A percentile compares a stretch with the other conserved stretches of the same genome.
Conservation (phyloP, 106 monocot species). For the Dactylorhiza incarnata region DNA sequence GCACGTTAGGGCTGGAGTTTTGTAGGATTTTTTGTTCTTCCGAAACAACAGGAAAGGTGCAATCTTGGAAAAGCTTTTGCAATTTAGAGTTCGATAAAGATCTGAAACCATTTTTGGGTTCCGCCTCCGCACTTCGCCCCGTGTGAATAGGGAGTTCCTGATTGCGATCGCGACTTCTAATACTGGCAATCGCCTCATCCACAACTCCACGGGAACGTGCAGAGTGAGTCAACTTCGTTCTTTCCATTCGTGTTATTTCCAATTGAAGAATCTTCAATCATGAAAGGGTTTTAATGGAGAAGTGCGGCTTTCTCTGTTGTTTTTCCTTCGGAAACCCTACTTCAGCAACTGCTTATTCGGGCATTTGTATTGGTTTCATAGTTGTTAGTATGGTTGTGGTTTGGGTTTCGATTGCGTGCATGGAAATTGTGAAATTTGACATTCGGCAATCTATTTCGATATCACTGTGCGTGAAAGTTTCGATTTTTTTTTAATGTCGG, state of each 20-base stretch:
- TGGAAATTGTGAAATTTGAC: not conserved
- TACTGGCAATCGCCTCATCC: not conserved
- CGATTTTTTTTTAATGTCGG: not conserved
- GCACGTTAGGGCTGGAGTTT: conserved; percentile 9
- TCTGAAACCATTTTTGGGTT: not conserved
- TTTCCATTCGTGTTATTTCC: not conserved
- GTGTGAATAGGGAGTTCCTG: not conserved
- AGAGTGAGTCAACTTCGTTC: not conserved
- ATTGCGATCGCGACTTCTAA: conserved; percentile 4
- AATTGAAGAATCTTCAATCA: not conserved
- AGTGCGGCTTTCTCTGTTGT: not conserved
- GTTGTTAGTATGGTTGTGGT: not conserved
- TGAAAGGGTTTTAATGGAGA: conserved; percentile 1
- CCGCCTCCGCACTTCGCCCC: not conserved
- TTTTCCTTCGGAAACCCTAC: not conserved
- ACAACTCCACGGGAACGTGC: not conserved
- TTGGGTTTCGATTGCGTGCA: not conserved
- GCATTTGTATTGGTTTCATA: not conserved
- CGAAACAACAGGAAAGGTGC: not conserved
- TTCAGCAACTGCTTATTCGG: not conserved
- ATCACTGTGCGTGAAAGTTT: not conserved
- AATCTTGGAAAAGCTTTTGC: not conserved
- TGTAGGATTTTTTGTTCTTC: conserved; percentile 6
- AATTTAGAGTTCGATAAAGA: not conserved
- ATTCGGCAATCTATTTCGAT: not conserved